Evolutionary conservation across 139 green algal genomes (phyloP), one percentile per base, ranked within the genome.

Genomic region (Haematococcus lacustris): DNA sequence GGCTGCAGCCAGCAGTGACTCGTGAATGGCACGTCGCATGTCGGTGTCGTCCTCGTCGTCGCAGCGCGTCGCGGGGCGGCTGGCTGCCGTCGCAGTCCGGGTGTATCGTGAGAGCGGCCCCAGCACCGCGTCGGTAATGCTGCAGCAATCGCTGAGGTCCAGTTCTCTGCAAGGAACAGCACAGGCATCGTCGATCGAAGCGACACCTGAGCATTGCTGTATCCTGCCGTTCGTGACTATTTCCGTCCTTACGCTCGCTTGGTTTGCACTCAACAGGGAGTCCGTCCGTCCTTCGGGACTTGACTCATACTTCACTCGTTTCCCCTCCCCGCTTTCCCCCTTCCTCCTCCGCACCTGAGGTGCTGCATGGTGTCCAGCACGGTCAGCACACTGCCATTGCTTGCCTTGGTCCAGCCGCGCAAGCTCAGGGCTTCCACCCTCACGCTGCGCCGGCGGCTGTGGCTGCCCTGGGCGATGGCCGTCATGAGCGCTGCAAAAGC

Each of bases 51-150:
- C n/a, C n/a, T n/a, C n/a, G n/a, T n/a, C n/a, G n/a, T n/a, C n/a
- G 43, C 9, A 53, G 43, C 43, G 43, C 43, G 43, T 17, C 17
- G 43, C 43, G 43, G 43, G 9, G 9, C 9, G 9, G 9, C 9
- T 53, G 9, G 43, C 43, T 28, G 43, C 43, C 9, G 43, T 17
- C 9, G 43, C 17, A 28, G 43, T 53, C 9, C 9, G 9, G 43
- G n/a, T n/a, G 73, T 79, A 83, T 38, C 77, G 77, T 41, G 78
- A 62, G 26, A 83, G 51, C 2, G 69, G 63, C 7, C 50, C 26
- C 34, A 83, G 73, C 1, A 70, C 78, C 60, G 74, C 70, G 60
- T 83, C 78, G 1, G 78, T 83, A 70, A 83, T 80, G 66, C 51
- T 60, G 38, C 53, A 41, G 65, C 78, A 83, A 57, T 83, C 78